Conservation (phyloP, 202 grass and related monocot genomes). For the Bolboschoenoplectus hybrid region DNA sequence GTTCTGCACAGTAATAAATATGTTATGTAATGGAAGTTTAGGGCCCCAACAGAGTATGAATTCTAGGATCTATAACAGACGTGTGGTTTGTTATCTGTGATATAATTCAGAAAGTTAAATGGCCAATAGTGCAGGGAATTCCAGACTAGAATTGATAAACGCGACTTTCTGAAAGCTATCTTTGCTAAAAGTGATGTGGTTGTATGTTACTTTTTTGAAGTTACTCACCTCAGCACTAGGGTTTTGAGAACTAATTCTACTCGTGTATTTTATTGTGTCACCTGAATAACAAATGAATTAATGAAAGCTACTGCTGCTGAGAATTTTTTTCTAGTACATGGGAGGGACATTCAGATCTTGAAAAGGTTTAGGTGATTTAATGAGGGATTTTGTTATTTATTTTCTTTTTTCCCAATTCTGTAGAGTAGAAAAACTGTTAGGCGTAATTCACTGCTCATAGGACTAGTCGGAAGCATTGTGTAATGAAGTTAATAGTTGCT, state of each 20-base stretch:
- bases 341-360: neutral
- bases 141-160: too few relatives aligned
- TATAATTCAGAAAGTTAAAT: neutral
- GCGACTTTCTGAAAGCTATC: neutral
- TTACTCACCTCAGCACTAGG: neutral
- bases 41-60: neutral
- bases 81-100: neutral
- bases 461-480: too few relatives aligned
- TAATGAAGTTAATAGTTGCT: too few relatives aligned
- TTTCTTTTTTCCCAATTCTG: too few relatives aligned
- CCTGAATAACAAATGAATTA: neutral
- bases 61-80: neutral
- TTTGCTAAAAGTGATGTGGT: neutral
- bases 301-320: neutral
- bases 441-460: too few relatives aligned
- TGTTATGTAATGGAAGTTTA: slow-evolving; percentile 1
- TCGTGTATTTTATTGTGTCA: neutral
- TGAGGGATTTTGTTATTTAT: too few relatives aligned
- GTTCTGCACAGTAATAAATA: slow-evolving; percentile 5
- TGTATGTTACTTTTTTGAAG: neutral
- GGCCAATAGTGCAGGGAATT: neutral
- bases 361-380: neutral
- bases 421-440: too few relatives aligned
- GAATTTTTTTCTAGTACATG: neutral
- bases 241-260: neutral